Evolutionary conservation across 106 monocot species (phyloP).

Genomic region (Platanthera guangdongensis): DNA sequence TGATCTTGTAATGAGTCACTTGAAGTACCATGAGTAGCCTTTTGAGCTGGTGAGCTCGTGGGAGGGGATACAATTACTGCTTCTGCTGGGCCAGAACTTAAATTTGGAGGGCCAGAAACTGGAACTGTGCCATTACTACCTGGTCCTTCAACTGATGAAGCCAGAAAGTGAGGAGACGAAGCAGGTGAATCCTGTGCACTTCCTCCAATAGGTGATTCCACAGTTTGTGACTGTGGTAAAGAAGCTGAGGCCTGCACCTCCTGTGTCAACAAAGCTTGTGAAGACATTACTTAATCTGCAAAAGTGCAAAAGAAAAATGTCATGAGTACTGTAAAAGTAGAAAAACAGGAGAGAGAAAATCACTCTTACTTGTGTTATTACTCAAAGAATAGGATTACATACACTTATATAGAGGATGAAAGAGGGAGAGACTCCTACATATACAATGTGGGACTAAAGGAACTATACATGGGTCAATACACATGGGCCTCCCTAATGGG

Average conservation of each 20-base stretch:
- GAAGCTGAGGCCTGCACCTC: conserved; percentile 27
- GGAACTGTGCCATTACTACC: conserved; percentile 5
- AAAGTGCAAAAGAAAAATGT: background rate
- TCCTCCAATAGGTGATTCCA: conserved; percentile 20
- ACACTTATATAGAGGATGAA: too few species aligned
- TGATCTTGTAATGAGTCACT: conserved; percentile 32
- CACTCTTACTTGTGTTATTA: too few species aligned
- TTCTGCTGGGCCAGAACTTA: conserved; percentile 19
- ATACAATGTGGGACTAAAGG: too few species aligned
- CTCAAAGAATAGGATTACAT: too few species aligned
- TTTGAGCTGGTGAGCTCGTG: conserved; percentile 19
- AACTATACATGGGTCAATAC: too few species aligned
- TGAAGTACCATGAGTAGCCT: conserved; percentile 15
- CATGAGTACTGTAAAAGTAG: too few species aligned
- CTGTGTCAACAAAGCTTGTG: conserved; percentile 19
- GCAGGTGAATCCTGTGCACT: conserved; percentile 2
- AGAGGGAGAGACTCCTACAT: too few species aligned
- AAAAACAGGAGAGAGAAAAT: too few species aligned
- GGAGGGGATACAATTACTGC: conserved; percentile 12
- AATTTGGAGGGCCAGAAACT: conserved; percentile 20
- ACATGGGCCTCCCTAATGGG: too few species aligned
- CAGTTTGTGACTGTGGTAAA: conserved; percentile 15
- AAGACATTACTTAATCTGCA: conserved; percentile 32
- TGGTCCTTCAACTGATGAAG: conserved; percentile 19
- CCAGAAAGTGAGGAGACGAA: conserved; percentile 10